These are phyloP conservation scores for Penicillium antarcticum DNA, from an alignment of 495 filamentous ascomycete species.

Conservation along the genomic window DNA sequence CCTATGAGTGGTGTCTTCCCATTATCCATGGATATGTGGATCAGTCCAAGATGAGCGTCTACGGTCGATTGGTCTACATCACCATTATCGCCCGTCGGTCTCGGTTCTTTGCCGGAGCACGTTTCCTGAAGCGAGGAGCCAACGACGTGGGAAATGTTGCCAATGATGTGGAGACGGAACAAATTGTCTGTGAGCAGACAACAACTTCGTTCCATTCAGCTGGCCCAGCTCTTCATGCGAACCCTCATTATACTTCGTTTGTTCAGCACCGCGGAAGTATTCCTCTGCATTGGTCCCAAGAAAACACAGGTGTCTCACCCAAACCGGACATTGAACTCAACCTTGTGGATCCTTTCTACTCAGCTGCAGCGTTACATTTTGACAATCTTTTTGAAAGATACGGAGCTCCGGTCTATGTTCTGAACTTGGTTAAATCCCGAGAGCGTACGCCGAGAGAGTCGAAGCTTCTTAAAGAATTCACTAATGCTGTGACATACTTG, in stretches of 20 bases:
- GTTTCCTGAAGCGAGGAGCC: conserved; percentile 90
- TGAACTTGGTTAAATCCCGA: conserved; percentile 91
- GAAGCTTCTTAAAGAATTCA: conserved; percentile 84
- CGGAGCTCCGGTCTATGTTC: conserved; percentile 81
- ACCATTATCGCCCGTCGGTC: conserved; percentile 91
- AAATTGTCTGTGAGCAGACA: conserved; percentile 90
- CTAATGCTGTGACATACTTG: conserved; percentile 83
- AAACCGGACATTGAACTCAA: conserved; percentile 96
- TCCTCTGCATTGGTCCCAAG: conserved; percentile 95
- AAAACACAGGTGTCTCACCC: conserved; percentile 90
- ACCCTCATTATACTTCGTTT: conserved; percentile 90
- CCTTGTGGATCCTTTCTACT: conserved; percentile 92
- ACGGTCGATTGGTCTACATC: conserved; percentile 82
- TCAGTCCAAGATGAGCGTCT: conserved; percentile 79
- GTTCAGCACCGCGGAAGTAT: conserved; percentile 97
- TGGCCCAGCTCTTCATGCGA: conserved; percentile 79
- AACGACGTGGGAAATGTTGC: conserved; percentile 97
- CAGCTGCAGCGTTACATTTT: conserved; percentile 93
- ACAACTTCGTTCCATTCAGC: conserved; percentile 96
- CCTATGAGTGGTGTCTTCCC: conserved; percentile 94
- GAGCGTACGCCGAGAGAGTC: conserved; percentile 92
- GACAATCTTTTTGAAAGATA: conserved; percentile 94
- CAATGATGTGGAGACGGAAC: conserved; percentile 99
- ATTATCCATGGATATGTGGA: conserved; percentile 96
- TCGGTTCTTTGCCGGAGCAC: conserved; percentile 88